Base-by-base conservation (phyloP, 805 yeast genomes). In the Starmerella apis region DNA sequence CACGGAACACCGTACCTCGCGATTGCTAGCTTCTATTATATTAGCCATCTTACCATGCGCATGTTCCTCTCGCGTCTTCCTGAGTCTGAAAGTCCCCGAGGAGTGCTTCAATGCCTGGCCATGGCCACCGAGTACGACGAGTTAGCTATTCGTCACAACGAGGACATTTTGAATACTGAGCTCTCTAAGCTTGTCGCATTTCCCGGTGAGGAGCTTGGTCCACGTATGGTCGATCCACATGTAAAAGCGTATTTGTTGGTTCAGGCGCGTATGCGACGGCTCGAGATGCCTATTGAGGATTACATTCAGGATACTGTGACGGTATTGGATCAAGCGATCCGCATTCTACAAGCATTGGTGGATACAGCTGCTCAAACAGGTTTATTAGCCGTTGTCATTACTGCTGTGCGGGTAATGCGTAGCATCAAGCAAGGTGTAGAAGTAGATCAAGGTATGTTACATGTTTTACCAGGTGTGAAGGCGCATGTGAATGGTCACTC, bases 261-360 rank as follows among this genome's bases (percentile, higher is more conserved):
- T 8, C 92, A 84, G 62, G 88, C 90, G 0, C 81, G 73, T 58
- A 77, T 84, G 75, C 69, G 77, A 32, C 68, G 87, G 43, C 70
- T 78, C 5, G 92, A 85, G 52, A 70, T 92, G 43, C 98, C 97
- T 1, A 85, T 92, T 61, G 94, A 95, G 0, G 99, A 92, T 71
- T 92, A 92, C 63, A 73, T 83, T 9, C 97, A 90, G 63, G 98
- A 92, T 65, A 87, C 95, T 0, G 78, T 87, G 13, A 81, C 96
- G 0, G 95, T 92, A 9, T 69, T 92, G 50, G 99, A 94, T 62
- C 98, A 92, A 68, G 79, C 94, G 7, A 71, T 92, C 61, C 94
- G 98, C 76, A 82, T 92, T 55, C 68, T 88, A 48, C 98, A 92
- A 63, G 96, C 97, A 0, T 82, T 77, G 57, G 81, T 90, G 52